A percentile compares a stretch with the other conserved stretches of the same genome.
Evolutionary conservation across 352 stramenopile species (phyloP).

Genomic region (Globisporangium recalcitrans): DNA sequence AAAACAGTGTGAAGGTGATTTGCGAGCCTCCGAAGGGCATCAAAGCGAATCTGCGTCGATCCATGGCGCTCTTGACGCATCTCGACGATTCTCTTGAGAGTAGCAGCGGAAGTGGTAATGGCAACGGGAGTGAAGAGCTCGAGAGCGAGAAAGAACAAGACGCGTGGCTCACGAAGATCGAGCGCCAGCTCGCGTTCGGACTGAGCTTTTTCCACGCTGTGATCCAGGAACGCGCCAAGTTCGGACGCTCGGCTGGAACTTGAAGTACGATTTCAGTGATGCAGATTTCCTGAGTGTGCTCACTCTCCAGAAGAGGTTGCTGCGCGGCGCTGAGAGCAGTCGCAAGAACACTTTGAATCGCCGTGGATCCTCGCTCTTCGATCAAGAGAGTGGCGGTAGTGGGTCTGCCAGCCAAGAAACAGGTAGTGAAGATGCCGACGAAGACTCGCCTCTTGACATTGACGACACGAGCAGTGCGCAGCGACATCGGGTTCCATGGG

Average conservation of each 20-base stretch:
- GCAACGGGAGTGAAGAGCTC: background rate
- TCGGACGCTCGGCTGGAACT: conserved; percentile 76
- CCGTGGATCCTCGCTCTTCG: background rate
- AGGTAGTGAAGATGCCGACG: background rate
- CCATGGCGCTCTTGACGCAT: conserved; percentile 38
- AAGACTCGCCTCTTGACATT: conserved; percentile 1
- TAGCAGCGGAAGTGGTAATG: background rate
- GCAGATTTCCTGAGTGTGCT: conserved; percentile 72
- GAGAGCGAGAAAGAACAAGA: background rate
- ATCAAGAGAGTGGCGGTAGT: background rate
- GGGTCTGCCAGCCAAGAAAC: background rate
- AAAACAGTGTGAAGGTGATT: conserved; percentile 77
- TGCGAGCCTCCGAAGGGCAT: conserved; percentile 69
- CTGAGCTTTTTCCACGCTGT: conserved; percentile 79
- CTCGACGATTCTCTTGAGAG: conserved; percentile 1
- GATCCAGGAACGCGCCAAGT: conserved; percentile 70
- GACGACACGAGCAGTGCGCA: background rate
- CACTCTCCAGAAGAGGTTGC: conserved; percentile 43
- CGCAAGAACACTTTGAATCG: conserved; percentile 2
- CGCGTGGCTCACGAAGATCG: conserved; percentile 19
- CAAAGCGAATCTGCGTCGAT: conserved; percentile 68
- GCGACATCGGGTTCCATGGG: conserved; percentile 47
- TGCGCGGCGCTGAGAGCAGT: conserved; percentile 18
- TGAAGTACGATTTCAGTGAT: conserved; percentile 76
- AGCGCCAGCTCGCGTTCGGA: conserved; percentile 62